Conservation (phyloP, 768 basidiomycete species). For the Lepiota subincarnata region DNA sequence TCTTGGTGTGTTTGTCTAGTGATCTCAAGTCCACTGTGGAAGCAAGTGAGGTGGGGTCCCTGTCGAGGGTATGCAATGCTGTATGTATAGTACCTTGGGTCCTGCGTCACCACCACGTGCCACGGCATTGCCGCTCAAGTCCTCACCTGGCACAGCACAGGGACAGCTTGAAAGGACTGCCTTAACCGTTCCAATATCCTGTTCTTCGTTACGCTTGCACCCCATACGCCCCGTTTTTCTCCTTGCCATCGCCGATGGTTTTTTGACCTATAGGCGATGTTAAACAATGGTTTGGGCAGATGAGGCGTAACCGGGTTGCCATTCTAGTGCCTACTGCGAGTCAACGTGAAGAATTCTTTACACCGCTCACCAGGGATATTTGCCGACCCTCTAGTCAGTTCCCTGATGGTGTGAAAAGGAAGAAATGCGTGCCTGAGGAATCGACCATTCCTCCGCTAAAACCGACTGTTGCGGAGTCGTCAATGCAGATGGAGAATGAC, state of each 20-base stretch:
- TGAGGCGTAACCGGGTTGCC: conserved; percentile 67
- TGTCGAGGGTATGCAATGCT: no score
- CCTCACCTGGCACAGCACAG: no score
- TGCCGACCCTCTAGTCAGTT: conserved; percentile 79
- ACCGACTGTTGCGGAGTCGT: conserved; percentile 78
- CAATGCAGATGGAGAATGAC: conserved; percentile 80
- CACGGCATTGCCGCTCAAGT: no score
- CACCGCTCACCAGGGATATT: conserved; percentile 68
- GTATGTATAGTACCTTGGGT: no score
- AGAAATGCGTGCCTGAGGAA: conserved; percentile 79
- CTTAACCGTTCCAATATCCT: no score
- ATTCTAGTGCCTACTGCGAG: conserved; percentile 47
- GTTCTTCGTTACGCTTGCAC: conserved; percentile 73
- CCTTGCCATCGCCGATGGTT: conserved; percentile 85
- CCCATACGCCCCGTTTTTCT: conserved; percentile 94
- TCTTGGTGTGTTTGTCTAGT: no score
- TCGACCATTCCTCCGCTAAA: conserved; percentile 86
- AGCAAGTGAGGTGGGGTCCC: no score
- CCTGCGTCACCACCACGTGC: no score
- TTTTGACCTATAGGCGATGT: conserved; percentile 75
- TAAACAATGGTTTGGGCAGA: conserved; percentile 84
- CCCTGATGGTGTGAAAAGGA: conserved; percentile 82
- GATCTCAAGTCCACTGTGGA: no score
- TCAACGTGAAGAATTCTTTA: conserved; percentile 75
- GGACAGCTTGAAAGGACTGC: no score